These are phyloP conservation scores for Cinnamomum chago DNA, from an alignment of 164 flowering plant species.

Conservation along the genomic window DNA sequence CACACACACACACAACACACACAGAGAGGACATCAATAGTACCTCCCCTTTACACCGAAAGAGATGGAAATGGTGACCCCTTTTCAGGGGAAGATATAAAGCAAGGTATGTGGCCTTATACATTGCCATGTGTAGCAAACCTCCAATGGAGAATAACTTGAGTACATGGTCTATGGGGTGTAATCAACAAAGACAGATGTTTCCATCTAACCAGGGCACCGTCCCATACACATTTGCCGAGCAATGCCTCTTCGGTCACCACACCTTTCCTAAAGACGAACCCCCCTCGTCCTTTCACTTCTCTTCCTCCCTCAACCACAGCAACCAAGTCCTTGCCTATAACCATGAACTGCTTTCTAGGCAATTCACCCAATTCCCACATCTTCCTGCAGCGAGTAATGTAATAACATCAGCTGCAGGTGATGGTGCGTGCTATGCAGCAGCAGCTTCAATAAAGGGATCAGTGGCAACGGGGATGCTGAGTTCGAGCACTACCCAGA, in stretches of 20 bases:
- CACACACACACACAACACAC: too few species aligned
- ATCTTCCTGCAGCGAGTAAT: neutral
- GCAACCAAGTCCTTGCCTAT: constrained; percentile 2
- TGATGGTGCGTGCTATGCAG: neutral
- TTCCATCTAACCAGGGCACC: constrained; percentile 19
- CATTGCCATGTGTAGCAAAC: too few species aligned
- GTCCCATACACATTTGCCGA: constrained; percentile 9
- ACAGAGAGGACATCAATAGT: too few species aligned
- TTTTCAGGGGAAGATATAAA: too few species aligned
- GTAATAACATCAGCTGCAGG: neutral
- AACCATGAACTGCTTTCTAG: constrained; percentile 9
- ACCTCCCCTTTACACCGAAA: too few species aligned
- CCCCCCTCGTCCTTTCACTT: constrained; percentile 7
- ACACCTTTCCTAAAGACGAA: constrained; percentile 15
- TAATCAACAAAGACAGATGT: constrained; percentile 27
- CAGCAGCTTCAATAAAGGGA: too few species aligned
- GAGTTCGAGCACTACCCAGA: neutral
- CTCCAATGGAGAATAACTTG: too few species aligned
- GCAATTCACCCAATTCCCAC: neutral
- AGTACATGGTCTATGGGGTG: constrained; percentile 6
- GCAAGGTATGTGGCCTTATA: neutral
- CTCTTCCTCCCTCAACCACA: constrained; percentile 18
- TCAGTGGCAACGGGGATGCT: neutral
- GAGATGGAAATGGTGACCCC: too few species aligned
- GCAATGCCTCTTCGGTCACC: constrained; percentile 11